Base-by-base conservation (phyloP, 257 asterid species). In the Penstemon davidsonii region DNA sequence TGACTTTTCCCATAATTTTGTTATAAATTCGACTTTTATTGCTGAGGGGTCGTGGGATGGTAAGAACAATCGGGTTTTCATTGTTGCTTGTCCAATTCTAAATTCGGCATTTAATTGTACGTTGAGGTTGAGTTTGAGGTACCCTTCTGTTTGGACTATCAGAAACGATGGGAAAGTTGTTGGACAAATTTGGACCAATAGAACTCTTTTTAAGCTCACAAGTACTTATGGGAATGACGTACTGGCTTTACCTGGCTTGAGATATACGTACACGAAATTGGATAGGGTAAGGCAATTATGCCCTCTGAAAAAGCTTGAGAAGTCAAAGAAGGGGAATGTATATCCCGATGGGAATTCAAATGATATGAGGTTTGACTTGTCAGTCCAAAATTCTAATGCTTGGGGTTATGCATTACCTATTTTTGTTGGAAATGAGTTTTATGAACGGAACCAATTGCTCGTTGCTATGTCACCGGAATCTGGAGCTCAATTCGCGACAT, bases 41-140 rank as follows among this genome's bases (percentile, higher is more conserved):
- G 92, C 84, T 3, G 95, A 89, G 84, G 90, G 86, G 41, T 74
- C 77, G 8, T 89, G 96, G 96, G 83, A 87, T 13, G 70, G 51
- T 40, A 45, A 65, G 58, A 78, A 52, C 55, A 85, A 81, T 40
- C 78, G 71, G 67, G 49, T 87, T 59, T 65, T 74, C 2, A 54
- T 87, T 58, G 81, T 79, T 67, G 91, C 87, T 6, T 90, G 94
- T 60, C 76, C 81, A 47, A 72, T 87, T 65, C 67, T 77, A 60
- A 67, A 76, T 57, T 75, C 77, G 0, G 38, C 6, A 7, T 44
- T 52, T 65, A 42, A 66, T 69, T 89, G 96, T 73, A 73, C 83
- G 0, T 54, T 77, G 33, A 77, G 86, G 80, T 55, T 89, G 73
- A 82, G 76, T 65, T 62, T 87, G 76, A 81, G 83, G 68, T 82